These are phyloP conservation scores for Ustulina deusta DNA, from an alignment of 2,329 filamentous ascomycete species.

Conservation along the genomic window DNA sequence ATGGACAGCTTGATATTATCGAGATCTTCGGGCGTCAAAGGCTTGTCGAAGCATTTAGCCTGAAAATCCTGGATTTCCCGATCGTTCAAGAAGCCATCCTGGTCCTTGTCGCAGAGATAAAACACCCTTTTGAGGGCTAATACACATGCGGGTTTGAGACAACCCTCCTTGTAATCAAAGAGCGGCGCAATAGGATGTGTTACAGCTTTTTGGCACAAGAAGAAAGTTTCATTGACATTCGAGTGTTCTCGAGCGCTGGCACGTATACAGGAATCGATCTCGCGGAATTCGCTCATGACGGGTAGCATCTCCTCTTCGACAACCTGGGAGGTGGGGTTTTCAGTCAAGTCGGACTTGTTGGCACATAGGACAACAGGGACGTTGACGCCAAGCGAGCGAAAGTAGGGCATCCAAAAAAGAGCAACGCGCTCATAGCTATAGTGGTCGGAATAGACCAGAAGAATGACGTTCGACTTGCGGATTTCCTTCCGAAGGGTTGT, in stretches of 20 bases:
- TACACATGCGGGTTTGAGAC: constrained; percentile 88
- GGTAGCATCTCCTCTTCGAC: constrained; percentile 98
- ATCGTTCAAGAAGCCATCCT: constrained; percentile 92
- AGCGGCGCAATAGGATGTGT: constrained; percentile 96
- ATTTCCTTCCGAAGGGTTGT: constrained; percentile 92
- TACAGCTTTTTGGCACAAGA: constrained; percentile 97
- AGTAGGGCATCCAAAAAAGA: constrained; percentile 98
- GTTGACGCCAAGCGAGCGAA: constrained; percentile 97
- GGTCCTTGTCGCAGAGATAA: constrained; percentile 95
- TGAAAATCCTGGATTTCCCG: constrained; percentile 93
- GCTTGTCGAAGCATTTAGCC: constrained; percentile 89
- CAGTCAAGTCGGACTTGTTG: constrained; percentile 93
- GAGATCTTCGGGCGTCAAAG: constrained; percentile 82
- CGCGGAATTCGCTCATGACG: constrained; percentile 98
- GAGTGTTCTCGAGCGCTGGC: constrained; percentile 91
- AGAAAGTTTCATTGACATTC: constrained; percentile 97
- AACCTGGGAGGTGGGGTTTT: constrained; percentile 82
- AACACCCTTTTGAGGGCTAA: constrained; percentile 91
- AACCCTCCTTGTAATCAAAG: constrained; percentile 93
- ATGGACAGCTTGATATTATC: constrained; percentile 93
- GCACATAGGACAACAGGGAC: constrained; percentile 96
- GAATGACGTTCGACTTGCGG: constrained; percentile 94
- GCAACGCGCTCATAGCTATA: constrained; percentile 99
- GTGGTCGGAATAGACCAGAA: constrained; percentile 97
- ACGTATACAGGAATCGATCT: constrained; percentile 97